These are phyloP conservation scores for Capsicum rhomboideum DNA, from an alignment of 257 asterid genomes.

Conservation along the genomic window DNA sequence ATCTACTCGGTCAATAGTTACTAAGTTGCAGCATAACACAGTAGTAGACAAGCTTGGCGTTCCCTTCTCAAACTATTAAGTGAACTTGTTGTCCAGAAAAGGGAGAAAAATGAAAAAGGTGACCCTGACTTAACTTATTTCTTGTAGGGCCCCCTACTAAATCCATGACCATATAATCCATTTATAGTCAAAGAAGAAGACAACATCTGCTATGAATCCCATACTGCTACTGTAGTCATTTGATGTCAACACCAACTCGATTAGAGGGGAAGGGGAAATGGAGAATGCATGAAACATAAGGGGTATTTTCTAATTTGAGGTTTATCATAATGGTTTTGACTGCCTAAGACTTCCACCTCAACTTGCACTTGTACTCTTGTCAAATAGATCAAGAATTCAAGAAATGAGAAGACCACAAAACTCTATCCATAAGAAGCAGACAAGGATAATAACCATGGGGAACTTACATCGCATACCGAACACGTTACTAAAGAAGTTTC, in stretches of 20 bases:
- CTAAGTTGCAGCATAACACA: not conserved
- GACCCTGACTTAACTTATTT: not conserved
- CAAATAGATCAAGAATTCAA: not conserved
- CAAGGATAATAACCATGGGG: slow-evolving; percentile 5
- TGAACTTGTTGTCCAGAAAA: not conserved
- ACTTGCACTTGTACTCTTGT: not conserved
- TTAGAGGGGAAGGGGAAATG: not conserved
- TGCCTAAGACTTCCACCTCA: not conserved
- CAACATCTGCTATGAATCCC: not conserved
- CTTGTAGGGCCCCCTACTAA: not conserved
- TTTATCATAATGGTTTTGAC: not conserved
- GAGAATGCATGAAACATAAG: not conserved
- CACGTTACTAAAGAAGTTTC: slow-evolving; percentile 75
- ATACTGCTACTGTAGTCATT: not conserved
- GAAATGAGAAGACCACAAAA: not conserved
- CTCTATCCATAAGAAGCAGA: not conserved
- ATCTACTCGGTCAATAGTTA: not conserved
- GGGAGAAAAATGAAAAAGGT: not conserved
- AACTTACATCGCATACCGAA: slow-evolving; percentile 63
- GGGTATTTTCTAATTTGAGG: not conserved
- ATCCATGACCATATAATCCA: not conserved
- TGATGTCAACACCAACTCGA: not conserved
- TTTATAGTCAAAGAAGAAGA: not conserved
- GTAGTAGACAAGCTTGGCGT: not conserved
- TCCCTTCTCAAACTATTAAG: not conserved